These are phyloP conservation scores for Penicillium canescens DNA, from an alignment of 495 filamentous ascomycete genomes.

Conservation along the genomic window DNA sequence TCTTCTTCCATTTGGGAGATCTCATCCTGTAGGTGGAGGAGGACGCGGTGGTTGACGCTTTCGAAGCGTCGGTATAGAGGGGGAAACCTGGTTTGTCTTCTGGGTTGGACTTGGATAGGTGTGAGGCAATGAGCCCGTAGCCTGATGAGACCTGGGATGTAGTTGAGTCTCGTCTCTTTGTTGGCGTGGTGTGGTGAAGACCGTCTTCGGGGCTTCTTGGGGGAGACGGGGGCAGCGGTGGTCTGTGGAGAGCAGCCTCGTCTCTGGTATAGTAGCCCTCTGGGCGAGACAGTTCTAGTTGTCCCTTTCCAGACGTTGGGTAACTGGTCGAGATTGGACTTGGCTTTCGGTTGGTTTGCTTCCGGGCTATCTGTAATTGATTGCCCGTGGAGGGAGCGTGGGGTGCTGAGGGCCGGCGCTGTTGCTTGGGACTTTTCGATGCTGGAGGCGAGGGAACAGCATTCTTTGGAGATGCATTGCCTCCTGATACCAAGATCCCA, in stretches of 20 bases:
- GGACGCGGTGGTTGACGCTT: conserved; percentile 77
- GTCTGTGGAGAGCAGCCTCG: conserved; percentile 19
- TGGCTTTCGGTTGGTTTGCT: conserved; percentile 17
- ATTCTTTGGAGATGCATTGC: conserved; percentile 7
- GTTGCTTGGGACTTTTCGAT: conserved; percentile 18
- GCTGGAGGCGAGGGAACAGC: not conserved
- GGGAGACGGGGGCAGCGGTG: conserved; percentile 37
- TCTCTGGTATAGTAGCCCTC: conserved; percentile 34
- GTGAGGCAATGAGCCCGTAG: conserved; percentile 66
- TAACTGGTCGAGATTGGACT: conserved; percentile 12
- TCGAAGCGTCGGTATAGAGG: conserved; percentile 88
- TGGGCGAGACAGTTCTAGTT: conserved; percentile 22
- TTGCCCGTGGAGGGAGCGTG: conserved; percentile 21
- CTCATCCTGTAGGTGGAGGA: conserved; percentile 87
- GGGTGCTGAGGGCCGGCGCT: conserved; percentile 21
- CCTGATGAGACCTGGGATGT: conserved; percentile 46
- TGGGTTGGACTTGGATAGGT: conserved; percentile 47
- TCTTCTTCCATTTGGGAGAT: conserved; percentile 77
- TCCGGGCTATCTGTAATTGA: conserved; percentile 29
- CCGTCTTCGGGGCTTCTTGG: conserved; percentile 40
- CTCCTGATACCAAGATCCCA: conserved; percentile 14
- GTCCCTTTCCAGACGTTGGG: conserved; percentile 8
- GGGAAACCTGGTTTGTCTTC: conserved; percentile 41
- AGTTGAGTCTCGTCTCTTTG: conserved; percentile 26
- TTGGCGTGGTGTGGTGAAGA: conserved; percentile 24